Evolutionary conservation across 352 stramenopile genomes (phyloP).

Genomic region (Halophytophthora polymorphica): DNA sequence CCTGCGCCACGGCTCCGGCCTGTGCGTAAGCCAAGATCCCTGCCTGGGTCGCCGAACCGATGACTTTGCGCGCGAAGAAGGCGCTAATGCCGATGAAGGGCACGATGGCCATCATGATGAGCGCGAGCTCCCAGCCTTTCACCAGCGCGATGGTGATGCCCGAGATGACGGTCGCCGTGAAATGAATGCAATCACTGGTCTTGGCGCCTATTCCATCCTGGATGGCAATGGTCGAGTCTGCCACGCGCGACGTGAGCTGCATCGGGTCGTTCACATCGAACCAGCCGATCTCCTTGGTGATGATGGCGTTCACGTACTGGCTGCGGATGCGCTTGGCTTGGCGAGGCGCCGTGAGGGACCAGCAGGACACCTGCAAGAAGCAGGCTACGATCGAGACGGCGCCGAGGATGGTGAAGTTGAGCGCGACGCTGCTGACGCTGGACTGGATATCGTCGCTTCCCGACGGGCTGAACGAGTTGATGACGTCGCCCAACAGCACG

Average conservation of each 20-base stretch:
- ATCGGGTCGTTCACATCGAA: slow-evolving; percentile 52
- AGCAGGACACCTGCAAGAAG: slow-evolving; percentile 49
- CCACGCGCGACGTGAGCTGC: slow-evolving; percentile 35
- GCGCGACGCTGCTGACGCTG: slow-evolving; percentile 29
- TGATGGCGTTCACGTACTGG: slow-evolving; percentile 34
- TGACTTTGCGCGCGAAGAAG: slow-evolving; percentile 26
- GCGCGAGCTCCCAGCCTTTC: slow-evolving; percentile 51
- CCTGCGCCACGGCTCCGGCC: slow-evolving; percentile 43
- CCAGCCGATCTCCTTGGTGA: slow-evolving; percentile 47
- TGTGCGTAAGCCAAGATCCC: slow-evolving; percentile 27
- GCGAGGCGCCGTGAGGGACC: slow-evolving; percentile 40
- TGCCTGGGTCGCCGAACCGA: slow-evolving; percentile 14
- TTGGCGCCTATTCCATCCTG: slow-evolving; percentile 45
- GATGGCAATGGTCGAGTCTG: slow-evolving; percentile 33
- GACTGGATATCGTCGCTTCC: not conserved
- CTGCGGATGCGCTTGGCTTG: slow-evolving; percentile 44
- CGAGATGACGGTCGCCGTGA: slow-evolving; percentile 25
- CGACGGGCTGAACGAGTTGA: slow-evolving; percentile 31
- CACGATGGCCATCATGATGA: slow-evolving; percentile 46
- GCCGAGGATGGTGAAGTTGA: slow-evolving; percentile 36
- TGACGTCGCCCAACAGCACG: slow-evolving; percentile 32
- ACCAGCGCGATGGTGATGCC: slow-evolving; percentile 44
- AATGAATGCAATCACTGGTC: slow-evolving; percentile 39
- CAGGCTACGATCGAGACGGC: slow-evolving; percentile 19
- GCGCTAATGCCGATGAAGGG: slow-evolving; percentile 30